phyloP scores from a whole-genome alignment of 495 filamentous ascomycete species.

The Immersiella caudata region DNA sequence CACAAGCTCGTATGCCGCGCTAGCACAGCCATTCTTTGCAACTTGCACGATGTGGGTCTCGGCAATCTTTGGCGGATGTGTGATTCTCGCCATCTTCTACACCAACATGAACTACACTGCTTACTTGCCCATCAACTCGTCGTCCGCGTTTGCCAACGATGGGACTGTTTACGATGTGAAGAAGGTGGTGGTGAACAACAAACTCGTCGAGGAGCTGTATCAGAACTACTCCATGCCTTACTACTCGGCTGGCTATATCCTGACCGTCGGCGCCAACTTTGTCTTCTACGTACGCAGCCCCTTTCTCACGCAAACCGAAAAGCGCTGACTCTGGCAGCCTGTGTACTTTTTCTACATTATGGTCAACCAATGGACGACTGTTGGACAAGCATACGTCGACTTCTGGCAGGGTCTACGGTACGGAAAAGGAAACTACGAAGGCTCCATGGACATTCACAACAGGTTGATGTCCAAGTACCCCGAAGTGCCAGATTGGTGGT shows the following conservation, averaged over 20 bases:
- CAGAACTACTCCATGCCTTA: conserved; percentile 61
- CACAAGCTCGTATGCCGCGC: conserved; percentile 36
- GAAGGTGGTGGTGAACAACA: conserved; percentile 54
- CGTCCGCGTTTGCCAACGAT: conserved; percentile 59
- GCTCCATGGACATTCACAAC: conserved; percentile 62
- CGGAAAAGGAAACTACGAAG: conserved; percentile 49
- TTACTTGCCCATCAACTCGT: conserved; percentile 55
- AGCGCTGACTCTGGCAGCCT: conserved; percentile 22
- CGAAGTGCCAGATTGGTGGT: conserved; percentile 67
- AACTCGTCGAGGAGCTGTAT: conserved; percentile 54
- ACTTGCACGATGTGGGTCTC: conserved; percentile 36
- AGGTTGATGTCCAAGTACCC: conserved; percentile 62
- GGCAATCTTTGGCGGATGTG: conserved; percentile 34
- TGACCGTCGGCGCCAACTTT: conserved; percentile 62
- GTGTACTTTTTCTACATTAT: conserved; percentile 59
- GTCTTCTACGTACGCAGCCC: conserved; percentile 45
- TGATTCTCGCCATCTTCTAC: conserved; percentile 58
- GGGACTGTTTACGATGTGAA: conserved; percentile 54
- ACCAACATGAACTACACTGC: conserved; percentile 51
- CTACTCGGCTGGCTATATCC: conserved; percentile 61
- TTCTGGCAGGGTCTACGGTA: conserved; percentile 51
- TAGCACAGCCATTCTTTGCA: conserved; percentile 41
- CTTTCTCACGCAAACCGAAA: neutral
- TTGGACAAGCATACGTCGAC: conserved; percentile 34
- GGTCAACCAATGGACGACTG: conserved; percentile 55